These are phyloP conservation scores for Leccinum incarnatum DNA, from an alignment of 768 basidiomycete genomes.

Conservation along the genomic window DNA sequence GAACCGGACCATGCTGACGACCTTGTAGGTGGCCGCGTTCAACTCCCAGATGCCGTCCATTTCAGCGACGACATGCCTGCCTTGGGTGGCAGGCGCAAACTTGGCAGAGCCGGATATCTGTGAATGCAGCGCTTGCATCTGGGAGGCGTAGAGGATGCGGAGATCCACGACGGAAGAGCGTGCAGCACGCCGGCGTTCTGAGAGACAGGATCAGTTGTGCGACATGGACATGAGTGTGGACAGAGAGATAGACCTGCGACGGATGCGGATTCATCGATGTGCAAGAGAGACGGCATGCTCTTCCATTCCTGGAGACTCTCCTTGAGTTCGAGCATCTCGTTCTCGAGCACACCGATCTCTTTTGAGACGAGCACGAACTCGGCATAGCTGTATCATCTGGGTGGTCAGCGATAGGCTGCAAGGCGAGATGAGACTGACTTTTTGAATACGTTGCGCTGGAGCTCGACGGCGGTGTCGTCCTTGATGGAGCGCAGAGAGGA, in stretches of 20 bases:
- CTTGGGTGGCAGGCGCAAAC: constrained; percentile 87
- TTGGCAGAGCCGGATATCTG: constrained; percentile 94
- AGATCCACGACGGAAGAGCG: constrained; percentile 97
- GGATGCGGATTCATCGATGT: constrained; percentile 80
- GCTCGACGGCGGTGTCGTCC: constrained; percentile 69
- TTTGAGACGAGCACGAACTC: constrained; percentile 97
- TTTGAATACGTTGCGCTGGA: constrained; percentile 93
- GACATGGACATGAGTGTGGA: constrained; percentile 30
- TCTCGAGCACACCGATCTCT: constrained; percentile 93
- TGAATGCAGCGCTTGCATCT: constrained; percentile 87
- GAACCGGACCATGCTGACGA: constrained; percentile 82
- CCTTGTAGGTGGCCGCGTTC: constrained; percentile 94
- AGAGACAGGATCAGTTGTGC: constrained; percentile 3
- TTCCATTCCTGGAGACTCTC: constrained; percentile 94
- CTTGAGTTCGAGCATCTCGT: constrained; percentile 96
- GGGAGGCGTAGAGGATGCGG: constrained; percentile 89
- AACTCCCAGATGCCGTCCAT: constrained; percentile 79
- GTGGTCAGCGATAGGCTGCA: constrained; percentile 7
- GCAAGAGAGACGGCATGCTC: constrained; percentile 88
- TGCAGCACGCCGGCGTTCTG: constrained; percentile 55
- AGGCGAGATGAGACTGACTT: constrained; percentile 49
- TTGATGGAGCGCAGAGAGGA: constrained; percentile 70
- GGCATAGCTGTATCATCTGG: constrained; percentile 65
- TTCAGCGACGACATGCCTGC: constrained; percentile 87
- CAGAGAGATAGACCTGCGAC: constrained; percentile 41